phyloP scores from a whole-genome alignment of 1,284 basidiomycete genomes.

The Violaceomyces palustris region DNA sequence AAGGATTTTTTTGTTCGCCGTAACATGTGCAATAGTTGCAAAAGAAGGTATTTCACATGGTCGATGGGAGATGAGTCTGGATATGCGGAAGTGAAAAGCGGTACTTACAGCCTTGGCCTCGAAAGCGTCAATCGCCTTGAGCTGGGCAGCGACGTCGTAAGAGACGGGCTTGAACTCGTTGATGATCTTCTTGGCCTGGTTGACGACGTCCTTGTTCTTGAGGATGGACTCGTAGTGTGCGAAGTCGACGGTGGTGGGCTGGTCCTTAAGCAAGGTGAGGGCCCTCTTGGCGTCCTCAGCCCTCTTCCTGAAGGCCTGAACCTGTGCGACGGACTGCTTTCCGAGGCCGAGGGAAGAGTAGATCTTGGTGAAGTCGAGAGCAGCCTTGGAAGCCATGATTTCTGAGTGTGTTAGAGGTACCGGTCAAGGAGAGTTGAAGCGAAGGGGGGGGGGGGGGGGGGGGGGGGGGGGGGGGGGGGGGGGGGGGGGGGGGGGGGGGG shows the following conservation, averaged over 20 bases:
- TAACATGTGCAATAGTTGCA: too few relatives aligned
- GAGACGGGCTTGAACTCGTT: conserved; percentile 88
- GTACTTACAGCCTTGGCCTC: conserved; percentile 80
- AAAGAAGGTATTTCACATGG: too few relatives aligned
- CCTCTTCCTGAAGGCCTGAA: conserved; percentile 95
- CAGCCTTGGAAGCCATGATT: conserved; percentile 40
- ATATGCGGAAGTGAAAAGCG: too few relatives aligned
- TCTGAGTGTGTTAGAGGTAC: conserved; percentile 1
- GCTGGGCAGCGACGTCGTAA: conserved; percentile 85
- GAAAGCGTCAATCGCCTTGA: conserved; percentile 95
- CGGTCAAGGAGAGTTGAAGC: not conserved
- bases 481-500: conserved; percentile 1
- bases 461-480: not conserved
- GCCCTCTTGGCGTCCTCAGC: conserved; percentile 80
- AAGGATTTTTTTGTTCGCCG: too few relatives aligned
- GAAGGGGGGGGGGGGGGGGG: not conserved
- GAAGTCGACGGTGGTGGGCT: conserved; percentile 77
- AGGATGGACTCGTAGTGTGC: conserved; percentile 83
- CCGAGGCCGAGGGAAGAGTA: conserved; percentile 46
- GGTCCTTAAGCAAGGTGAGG: conserved; percentile 65
- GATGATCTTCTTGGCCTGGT: conserved; percentile 85
- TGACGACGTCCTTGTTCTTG: conserved; percentile 80
- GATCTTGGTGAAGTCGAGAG: conserved; percentile 46
- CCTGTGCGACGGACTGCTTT: conserved; percentile 56
- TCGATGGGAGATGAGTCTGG: too few relatives aligned